Evolutionary conservation across 2,329 filamentous ascomycete species (phyloP).

Genomic region (Gnomoniopsis sp.): DNA sequence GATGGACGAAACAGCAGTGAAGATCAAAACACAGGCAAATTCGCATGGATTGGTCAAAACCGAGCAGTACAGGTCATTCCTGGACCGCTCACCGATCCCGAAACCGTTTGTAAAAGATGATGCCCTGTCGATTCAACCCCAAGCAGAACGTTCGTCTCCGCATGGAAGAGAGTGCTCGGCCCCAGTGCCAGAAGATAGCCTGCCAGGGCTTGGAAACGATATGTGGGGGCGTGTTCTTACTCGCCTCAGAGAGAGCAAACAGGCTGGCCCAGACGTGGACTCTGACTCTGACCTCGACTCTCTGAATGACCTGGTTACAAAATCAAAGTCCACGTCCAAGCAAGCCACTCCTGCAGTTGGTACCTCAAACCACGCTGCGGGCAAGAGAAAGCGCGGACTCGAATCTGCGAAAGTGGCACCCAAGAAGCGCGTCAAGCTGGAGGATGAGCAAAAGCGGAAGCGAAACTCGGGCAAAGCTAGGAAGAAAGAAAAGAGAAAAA

Average conservation of each 20-base stretch:
- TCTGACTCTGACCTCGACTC: background rate
- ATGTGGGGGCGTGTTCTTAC: background rate
- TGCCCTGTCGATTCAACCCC: no score
- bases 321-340: background rate
- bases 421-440: background rate
- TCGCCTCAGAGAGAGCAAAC: background rate
- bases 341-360: no score
- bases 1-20: background rate
- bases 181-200: background rate
- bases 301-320: background rate
- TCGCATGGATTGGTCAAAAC: no score
- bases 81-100: no score
- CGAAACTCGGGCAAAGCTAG: background rate
- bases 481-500: background rate
- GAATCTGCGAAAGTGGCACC: background rate
- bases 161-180: background rate
- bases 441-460: background rate
- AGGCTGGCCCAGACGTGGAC: background rate
- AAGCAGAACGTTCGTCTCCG: no score
- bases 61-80: no score
- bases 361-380: background rate
- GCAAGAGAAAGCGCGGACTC: background rate
- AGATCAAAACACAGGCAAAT: no score
- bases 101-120: no score
- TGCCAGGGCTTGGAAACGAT: background rate